phyloP scores from a whole-genome alignment of 2,329 filamentous ascomycete genomes.

The Nothomitra cinnamomea region DNA sequence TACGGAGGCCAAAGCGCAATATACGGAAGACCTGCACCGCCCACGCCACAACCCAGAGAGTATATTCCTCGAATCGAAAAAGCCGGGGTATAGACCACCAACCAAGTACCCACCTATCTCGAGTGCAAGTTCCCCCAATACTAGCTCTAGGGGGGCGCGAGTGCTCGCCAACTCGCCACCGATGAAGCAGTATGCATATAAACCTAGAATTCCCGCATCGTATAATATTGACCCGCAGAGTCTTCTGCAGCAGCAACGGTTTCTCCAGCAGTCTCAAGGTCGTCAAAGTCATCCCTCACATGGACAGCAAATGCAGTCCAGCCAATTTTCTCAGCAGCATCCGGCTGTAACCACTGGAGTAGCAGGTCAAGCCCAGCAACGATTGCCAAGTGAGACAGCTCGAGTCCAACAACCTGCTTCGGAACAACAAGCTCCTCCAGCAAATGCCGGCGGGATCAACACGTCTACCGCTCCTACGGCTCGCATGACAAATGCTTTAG shows the following conservation, averaged over 20 bases:
- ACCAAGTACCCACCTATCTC: neutral
- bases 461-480: neutral
- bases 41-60: constrained; percentile 28
- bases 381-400: neutral
- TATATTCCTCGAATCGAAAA: constrained; percentile 27
- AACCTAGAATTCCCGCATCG: neutral
- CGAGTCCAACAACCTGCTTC: neutral
- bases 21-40: constrained; percentile 57
- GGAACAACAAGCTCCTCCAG: neutral
- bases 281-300: neutral
- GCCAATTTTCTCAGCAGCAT: neutral
- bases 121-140: neutral
- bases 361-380: neutral
- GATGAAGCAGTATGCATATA: neutral
- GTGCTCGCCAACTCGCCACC: neutral
- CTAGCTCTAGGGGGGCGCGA: neutral
- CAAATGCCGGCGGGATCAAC: neutral
- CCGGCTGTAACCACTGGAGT: neutral
- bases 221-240: neutral
- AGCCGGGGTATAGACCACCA: constrained; percentile 1
- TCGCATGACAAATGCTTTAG: neutral
- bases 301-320: neutral
- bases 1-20: constrained; percentile 80
- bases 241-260: neutral
- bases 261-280: neutral